Evolutionary conservation across 108 stramenopile genomes (phyloP).

Genomic region (Nitzschia palea): DNA sequence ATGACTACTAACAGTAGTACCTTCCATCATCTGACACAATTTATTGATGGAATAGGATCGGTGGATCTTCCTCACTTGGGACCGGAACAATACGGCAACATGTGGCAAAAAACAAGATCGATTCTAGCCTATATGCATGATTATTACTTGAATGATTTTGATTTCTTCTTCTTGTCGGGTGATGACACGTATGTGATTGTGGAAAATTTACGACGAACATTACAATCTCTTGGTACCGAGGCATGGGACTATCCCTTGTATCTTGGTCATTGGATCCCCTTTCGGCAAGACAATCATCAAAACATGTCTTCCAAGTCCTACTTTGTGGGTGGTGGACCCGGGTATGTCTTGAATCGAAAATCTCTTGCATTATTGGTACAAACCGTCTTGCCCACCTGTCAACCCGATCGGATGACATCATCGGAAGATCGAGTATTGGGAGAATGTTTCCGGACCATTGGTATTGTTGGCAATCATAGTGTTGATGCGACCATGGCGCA

Average conservation of each 20-base stretch:
- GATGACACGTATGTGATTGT: constrained; percentile 40
- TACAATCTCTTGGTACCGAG: not conserved
- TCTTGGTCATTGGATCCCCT: constrained; percentile 40
- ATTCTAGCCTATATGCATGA: constrained; percentile 37
- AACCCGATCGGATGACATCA: not conserved
- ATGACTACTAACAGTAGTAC: too few relatives aligned
- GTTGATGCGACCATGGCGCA: constrained; percentile 23
- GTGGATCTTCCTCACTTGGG: constrained; percentile 63
- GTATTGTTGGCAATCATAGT: constrained; percentile 22
- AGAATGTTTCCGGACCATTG: constrained; percentile 24
- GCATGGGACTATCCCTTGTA: constrained; percentile 32
- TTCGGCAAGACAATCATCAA: too few relatives aligned
- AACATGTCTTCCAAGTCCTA: not conserved
- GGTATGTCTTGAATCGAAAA: constrained; percentile 50
- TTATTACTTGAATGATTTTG: constrained; percentile 36
- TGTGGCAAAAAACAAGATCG: constrained; percentile 71
- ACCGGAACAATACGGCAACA: constrained; percentile 65
- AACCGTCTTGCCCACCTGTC: constrained; percentile 28
- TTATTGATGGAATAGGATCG: constrained; percentile 49
- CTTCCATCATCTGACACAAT: too few relatives aligned
- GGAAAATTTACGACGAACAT: constrained; percentile 23
- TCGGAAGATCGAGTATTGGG: constrained; percentile 35
- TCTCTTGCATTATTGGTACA: constrained; percentile 41
- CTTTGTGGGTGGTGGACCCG: constrained; percentile 62
- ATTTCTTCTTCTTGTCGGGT: constrained; percentile 37